Evolutionary conservation across 2,329 filamentous ascomycete genomes (phyloP).

Genomic region (Aureobasidium sp.): DNA sequence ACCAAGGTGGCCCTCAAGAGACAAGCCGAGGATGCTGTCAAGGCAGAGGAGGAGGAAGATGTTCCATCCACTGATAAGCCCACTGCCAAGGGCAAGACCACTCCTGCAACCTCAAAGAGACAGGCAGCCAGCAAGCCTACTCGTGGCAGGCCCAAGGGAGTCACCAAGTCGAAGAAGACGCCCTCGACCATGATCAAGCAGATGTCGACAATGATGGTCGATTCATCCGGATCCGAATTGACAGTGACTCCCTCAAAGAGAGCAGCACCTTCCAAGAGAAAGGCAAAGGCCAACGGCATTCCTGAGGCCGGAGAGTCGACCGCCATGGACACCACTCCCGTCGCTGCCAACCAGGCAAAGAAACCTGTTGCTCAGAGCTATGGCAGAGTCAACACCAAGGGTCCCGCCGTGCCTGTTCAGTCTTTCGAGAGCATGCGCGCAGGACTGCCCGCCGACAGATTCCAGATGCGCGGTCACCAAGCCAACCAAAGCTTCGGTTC

Average conservation of each 20-base stretch:
- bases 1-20: too few species aligned
- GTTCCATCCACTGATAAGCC: background rate
- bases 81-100: background rate
- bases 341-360: background rate
- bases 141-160: background rate
- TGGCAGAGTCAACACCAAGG: background rate
- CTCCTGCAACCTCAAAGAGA: background rate
- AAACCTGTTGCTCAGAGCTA: background rate
- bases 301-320: background rate
- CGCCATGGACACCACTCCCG: background rate
- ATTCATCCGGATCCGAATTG: background rate
- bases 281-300: background rate
- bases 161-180: background rate
- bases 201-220: background rate
- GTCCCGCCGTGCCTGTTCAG: background rate
- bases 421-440: background rate
- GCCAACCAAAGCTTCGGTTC: background rate
- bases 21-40: background rate
- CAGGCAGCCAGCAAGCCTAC: background rate
- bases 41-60: background rate
- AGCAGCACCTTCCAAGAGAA: background rate
- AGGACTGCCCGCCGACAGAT: background rate
- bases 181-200: background rate
- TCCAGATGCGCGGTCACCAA: background rate
- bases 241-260: background rate